phyloP scores from a whole-genome alignment of 306 rosid species.

The Argentina anserina region DNA sequence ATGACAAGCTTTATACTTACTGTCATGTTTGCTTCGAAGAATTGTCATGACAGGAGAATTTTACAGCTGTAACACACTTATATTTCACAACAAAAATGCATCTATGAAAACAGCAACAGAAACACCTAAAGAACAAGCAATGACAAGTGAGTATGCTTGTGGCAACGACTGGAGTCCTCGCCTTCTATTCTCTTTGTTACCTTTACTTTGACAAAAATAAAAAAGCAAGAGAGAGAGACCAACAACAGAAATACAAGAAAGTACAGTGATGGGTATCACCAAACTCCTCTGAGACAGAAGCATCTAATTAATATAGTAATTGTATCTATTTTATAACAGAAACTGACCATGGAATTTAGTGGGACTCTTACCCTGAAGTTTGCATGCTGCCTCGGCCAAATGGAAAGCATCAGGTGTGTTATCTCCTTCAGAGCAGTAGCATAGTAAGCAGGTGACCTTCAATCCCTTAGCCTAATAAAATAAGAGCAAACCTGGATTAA shows the following conservation, averaged over 20 bases:
- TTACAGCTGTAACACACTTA: neutral
- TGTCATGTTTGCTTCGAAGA: neutral
- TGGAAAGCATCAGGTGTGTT: constrained; percentile 79
- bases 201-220: neutral
- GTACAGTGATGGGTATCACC: neutral
- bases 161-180: neutral
- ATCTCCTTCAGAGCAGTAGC: constrained; percentile 95
- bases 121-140: neutral
- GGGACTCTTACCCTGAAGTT: constrained; percentile 43
- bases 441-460: constrained; percentile 84
- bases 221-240: neutral
- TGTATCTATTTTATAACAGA: neutral
- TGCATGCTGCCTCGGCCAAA: constrained; percentile 75
- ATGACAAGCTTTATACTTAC: neutral
- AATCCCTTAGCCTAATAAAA: constrained; percentile 72
- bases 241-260: neutral
- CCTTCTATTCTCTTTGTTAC: neutral
- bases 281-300: neutral
- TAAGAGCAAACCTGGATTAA: neutral
- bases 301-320: neutral
- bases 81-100: neutral
- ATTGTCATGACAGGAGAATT: neutral
- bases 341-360: constrained; percentile 45
- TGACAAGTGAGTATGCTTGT: neutral
- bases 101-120: neutral